Evolutionary conservation across 2,329 filamentous ascomycete genomes (phyloP).

Genomic region (Pyrenophora tritici-repentis): DNA sequence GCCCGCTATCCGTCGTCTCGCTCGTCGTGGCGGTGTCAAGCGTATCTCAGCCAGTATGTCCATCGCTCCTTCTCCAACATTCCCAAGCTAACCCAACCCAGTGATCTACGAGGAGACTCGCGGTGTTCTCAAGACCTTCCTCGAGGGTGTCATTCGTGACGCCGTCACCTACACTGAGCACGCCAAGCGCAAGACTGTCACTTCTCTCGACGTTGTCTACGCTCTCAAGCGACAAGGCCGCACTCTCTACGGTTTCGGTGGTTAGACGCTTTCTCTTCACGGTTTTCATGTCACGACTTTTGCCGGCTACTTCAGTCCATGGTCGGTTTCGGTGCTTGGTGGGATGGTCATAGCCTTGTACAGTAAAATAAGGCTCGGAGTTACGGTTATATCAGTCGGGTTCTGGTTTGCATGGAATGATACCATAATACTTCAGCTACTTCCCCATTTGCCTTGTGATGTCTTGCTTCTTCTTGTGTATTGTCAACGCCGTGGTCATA

Average conservation of each 20-base stretch:
- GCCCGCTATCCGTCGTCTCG: slow-evolving; percentile 60
- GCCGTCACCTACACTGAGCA: slow-evolving; percentile 80
- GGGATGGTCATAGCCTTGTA: slow-evolving; percentile 43
- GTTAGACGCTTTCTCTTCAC: slow-evolving; percentile 60
- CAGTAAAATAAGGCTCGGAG: slow-evolving; percentile 37
- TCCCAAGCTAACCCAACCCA: slow-evolving; percentile 28
- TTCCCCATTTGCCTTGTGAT: not conserved
- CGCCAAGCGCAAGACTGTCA: slow-evolving; percentile 82
- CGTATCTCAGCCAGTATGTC: slow-evolving; percentile 57
- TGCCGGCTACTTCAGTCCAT: slow-evolving; percentile 48
- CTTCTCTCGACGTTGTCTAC: slow-evolving; percentile 68
- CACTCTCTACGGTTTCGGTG: slow-evolving; percentile 85
- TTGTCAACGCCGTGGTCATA: not conserved
- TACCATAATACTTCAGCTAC: slow-evolving; percentile 35
- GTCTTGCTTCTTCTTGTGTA: slow-evolving; percentile 6
- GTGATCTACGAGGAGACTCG: slow-evolving; percentile 82
- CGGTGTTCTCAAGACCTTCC: slow-evolving; percentile 78
- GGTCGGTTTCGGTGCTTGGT: slow-evolving; percentile 63
- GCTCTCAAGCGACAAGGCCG: slow-evolving; percentile 69
- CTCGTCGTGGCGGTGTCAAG: slow-evolving; percentile 60
- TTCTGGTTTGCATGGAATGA: slow-evolving; percentile 38
- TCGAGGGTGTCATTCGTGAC: slow-evolving; percentile 76
- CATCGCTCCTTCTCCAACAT: not conserved
- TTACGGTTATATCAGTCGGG: slow-evolving; percentile 37
- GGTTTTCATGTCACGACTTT: slow-evolving; percentile 46